Evolutionary conservation across 2,329 filamentous ascomycete species (phyloP), one percentile per base, ranked within the genome.

Genomic region (Xylariales sp.): DNA sequence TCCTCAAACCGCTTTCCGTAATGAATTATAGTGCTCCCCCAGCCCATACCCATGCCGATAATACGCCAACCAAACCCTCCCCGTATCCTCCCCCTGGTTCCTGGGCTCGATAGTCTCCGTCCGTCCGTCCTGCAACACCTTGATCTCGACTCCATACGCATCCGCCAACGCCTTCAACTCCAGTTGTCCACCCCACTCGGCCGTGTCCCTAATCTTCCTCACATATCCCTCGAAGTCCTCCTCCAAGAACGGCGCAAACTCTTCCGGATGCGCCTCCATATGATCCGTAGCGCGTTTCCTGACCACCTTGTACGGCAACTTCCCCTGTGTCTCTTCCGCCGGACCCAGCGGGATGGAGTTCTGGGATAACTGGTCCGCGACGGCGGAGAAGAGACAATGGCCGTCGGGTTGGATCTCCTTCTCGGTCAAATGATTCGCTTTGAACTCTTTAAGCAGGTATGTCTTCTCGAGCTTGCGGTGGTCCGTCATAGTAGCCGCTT

Each of bases 21-120:
- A 65, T 40, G 90, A 95, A 61, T 98, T 98, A 66, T 98, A 98
- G 66, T 98, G 93, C 69, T 97, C 93, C 10, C 93, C 93, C 37
- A 98, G 69, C 1, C 91, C 91, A 62, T 94, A 97, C 36, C 87
- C 88, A 68, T 96, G 89, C 54, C 86, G 77, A 64, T 97, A 97
- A 64, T 97, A 98, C 25, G 89, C 91, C 63, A 98, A 63, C 91
- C 93, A 97, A 38, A 95, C 74, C 51, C 78, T 78, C 52, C 76
- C 76, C 50, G 66, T 70, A 40, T 63, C 64, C 4, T 63, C 65
- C 20, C 63, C 58, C 12, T 51, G 58, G 15, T 65, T 70, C 2
- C 57, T 56, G 48, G 79, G 74, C 53, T 75, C 71, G 47, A 97
- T 87, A 51, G 77, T 83, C 60, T 95, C 88, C 43, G 86, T 81